Conservation (phyloP, 208 protist species). For the Lotmaria passim region DNA sequence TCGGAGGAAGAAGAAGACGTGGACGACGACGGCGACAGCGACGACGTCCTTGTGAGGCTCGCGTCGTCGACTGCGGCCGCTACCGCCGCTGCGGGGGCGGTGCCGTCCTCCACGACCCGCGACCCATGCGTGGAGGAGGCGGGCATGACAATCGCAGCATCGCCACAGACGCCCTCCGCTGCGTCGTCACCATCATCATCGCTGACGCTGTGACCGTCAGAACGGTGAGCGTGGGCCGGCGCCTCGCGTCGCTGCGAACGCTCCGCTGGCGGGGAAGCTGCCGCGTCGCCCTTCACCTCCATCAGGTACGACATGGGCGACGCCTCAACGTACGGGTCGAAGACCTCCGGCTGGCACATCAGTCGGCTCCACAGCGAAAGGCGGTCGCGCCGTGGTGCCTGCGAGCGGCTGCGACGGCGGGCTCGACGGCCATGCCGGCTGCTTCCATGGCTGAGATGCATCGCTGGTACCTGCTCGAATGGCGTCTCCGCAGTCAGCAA, state of each 20-base stretch:
- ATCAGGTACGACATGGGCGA: slow-evolving; percentile 24
- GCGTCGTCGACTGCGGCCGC: neutral
- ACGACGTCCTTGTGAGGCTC: neutral
- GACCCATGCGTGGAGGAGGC: neutral
- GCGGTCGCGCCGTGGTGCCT: slow-evolving; percentile 1
- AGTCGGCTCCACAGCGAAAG: slow-evolving; percentile 48
- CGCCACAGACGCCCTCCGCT: neutral
- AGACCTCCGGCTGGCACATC: slow-evolving; percentile 56
- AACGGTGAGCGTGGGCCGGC: neutral
- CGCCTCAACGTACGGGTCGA: slow-evolving; percentile 40
- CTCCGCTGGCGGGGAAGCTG: neutral
- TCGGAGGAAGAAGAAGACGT: neutral
- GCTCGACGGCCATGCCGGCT: neutral
- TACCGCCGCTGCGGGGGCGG: neutral
- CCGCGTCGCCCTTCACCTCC: neutral
- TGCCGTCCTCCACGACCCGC: neutral
- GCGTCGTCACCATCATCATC: neutral
- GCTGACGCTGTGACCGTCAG: too few relatives aligned
- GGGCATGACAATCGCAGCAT: neutral
- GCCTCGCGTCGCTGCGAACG: neutral
- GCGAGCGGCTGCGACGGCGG: neutral
- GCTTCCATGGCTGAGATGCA: neutral
- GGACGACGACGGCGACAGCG: neutral
- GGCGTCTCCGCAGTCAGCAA: neutral
- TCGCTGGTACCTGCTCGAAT: neutral